Evolutionary conservation across 371 early-diverging fungal species (phyloP).

Genomic region (Rhizopus sp.): DNA sequence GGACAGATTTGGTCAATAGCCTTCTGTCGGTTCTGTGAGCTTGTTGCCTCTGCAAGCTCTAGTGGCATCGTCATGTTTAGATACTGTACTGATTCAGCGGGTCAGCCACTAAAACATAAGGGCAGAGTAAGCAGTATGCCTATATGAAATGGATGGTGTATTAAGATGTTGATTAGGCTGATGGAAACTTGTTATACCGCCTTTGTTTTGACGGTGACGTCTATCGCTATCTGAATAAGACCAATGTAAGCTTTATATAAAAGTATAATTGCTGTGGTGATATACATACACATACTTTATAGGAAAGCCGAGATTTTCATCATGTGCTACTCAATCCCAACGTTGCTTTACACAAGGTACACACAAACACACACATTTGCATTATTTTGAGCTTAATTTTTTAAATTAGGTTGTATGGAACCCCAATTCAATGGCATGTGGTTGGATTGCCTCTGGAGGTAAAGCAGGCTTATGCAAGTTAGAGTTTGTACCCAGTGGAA

Average conservation of each 20-base stretch:
- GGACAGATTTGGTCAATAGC: conserved; percentile 9
- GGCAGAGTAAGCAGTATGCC: background rate
- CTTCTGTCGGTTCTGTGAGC: background rate
- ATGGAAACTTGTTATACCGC: conserved; percentile 1
- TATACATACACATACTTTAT: background rate
- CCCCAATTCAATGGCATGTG: conserved; percentile 14
- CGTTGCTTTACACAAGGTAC: conserved; percentile 15
- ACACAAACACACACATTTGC: background rate
- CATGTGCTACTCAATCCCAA: conserved; percentile 8
- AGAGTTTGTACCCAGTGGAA: conserved; percentile 14
- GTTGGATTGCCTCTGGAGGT: conserved; percentile 35
- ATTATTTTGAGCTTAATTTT: background rate
- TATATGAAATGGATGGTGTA: background rate
- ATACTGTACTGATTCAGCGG: background rate
- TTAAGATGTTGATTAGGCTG: background rate
- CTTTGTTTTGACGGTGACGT: background rate
- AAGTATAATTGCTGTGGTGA: background rate
- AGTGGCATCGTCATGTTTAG: conserved; percentile 2
- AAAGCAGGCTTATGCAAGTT: conserved; percentile 32
- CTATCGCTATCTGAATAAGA: background rate
- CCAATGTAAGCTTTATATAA: background rate
- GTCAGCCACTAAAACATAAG: background rate
- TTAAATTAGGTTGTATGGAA: conserved; percentile 26
- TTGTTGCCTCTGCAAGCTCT: conserved; percentile 1
- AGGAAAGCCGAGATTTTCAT: background rate